Base-by-base conservation (phyloP, 2,329 filamentous ascomycete species). In the Paracamarosporium sp. region DNA sequence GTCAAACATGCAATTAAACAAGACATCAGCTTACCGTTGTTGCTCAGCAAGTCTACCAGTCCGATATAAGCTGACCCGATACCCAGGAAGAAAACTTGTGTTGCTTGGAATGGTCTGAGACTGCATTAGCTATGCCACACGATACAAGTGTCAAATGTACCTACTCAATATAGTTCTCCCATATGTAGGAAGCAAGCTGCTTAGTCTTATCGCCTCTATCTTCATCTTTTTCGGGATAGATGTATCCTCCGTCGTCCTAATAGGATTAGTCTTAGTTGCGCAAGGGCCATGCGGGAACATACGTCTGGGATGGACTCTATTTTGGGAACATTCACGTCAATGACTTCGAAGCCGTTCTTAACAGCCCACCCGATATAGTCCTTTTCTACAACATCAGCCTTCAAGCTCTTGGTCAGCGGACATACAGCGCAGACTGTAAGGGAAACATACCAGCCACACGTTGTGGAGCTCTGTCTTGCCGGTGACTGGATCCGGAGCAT, bases 161-260 rank as follows among this genome's bases (percentile, higher is more conserved):
- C 67, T 76, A 86, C 81, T 97, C 91, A 20, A 99, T 87, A 71
- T 97, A 97, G 72, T 99, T 99, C 67, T 97, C 93, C 95, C 95
- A 99, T 13, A 99, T 81, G 70, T 97, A 98, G 59, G 85, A 88
- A 4, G 94, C 87, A 11, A 97, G 80, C 59, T 94, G 88, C 60
- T 90, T 87, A 0, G 83, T 84, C 53, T 82, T 81, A 24, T 74
- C 74, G 8, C 70, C 72, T 31, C 79, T 74, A 50, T 64, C 60
- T 27, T 75, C 73, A 13, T 70, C 57, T 20, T 68, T 59, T 86
- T 88, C 74, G 86, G 85, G 53, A 72, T 78, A 65, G 63, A 78
- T 57, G 54, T 78, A 76, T 15, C 69, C 68, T 15, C 72, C 69
- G 20, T 70, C 59, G 43, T 77, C 75, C 62, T 72, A 45, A 53